phyloP scores from a whole-genome alignment of 2,329 filamentous ascomycete species.

The Cadophora gregata region DNA sequence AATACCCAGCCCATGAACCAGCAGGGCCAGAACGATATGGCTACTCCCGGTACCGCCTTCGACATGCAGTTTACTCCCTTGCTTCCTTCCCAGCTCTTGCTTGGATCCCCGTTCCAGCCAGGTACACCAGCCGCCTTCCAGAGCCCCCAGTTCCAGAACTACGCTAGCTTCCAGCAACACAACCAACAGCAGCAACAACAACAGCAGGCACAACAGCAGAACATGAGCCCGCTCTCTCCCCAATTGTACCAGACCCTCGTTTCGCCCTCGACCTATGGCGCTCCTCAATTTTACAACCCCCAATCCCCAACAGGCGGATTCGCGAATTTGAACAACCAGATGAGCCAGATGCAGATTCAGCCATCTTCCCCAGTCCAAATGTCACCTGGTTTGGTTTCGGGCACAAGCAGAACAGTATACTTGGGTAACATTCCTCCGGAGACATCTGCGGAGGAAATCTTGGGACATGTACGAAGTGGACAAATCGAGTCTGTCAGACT shows the following conservation, averaged over 20 bases:
- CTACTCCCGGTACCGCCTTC: conserved; percentile 85
- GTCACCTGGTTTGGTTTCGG: conserved; percentile 80
- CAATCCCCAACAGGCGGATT: conserved; percentile 82
- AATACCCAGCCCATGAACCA: conserved; percentile 76
- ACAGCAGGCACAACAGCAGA: conserved; percentile 56
- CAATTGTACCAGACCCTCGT: conserved; percentile 85
- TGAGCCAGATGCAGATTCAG: conserved; percentile 54
- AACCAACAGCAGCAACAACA: conserved; percentile 59
- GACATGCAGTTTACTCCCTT: conserved; percentile 99
- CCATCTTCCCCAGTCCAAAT: conserved; percentile 79
- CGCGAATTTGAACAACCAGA: conserved; percentile 52
- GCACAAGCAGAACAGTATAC: conserved; percentile 95
- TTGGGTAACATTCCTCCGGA: conserved; percentile 98
- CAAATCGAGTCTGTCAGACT: conserved; percentile 99
- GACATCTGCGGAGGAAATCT: conserved; percentile 93
- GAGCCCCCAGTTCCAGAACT: conserved; percentile 89
- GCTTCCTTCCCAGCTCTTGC: conserved; percentile 89
- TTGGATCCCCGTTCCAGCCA: conserved; percentile 96
- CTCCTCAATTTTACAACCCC: conserved; percentile 80
- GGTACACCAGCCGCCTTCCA: conserved; percentile 89
- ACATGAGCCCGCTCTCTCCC: conserved; percentile 79
- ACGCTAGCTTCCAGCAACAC: conserved; percentile 75
- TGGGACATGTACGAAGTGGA: conserved; percentile 93
- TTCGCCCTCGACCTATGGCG: conserved; percentile 83
- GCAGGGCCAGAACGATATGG: conserved; percentile 70